These are phyloP conservation scores for Meyerozyma elateridarum DNA, from an alignment of 1,139 yeast species.

Conservation along the genomic window DNA sequence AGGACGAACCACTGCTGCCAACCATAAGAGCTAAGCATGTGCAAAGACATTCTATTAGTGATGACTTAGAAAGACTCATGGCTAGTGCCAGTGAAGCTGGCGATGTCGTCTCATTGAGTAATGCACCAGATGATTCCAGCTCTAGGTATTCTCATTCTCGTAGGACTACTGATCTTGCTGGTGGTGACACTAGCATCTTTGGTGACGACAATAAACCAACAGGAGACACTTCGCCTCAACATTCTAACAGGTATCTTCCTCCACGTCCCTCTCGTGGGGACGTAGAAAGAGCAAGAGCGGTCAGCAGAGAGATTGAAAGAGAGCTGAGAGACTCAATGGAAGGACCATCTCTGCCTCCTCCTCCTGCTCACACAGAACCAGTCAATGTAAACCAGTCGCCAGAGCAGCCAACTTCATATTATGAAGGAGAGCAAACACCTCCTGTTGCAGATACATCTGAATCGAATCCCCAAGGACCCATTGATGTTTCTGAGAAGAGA, in stretches of 20 bases:
- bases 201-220: no score
- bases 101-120: conserved; percentile 1
- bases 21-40: neutral
- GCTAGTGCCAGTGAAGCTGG: conserved; percentile 24
- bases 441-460: no score
- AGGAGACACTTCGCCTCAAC: neutral
- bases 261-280: conserved; percentile 35
- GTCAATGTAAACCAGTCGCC: no score
- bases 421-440: no score
- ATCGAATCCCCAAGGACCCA: no score
- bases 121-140: conserved; percentile 5
- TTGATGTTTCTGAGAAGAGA: no score
- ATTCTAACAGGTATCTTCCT: conserved; percentile 18
- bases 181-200: no score
- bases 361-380: no score
- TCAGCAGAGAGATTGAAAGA: conserved; percentile 7
- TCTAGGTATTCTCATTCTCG: conserved; percentile 4
- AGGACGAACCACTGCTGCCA: conserved; percentile 6
- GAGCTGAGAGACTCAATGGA: no score
- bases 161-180: conserved; percentile 5
- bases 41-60: conserved; percentile 19
- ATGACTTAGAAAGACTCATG: conserved; percentile 41
- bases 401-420: no score
- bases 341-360: no score
- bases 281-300: conserved; percentile 29